Base-by-base conservation (phyloP, 2,329 filamentous ascomycete species). In the Sporothrix curviconia region DNA sequence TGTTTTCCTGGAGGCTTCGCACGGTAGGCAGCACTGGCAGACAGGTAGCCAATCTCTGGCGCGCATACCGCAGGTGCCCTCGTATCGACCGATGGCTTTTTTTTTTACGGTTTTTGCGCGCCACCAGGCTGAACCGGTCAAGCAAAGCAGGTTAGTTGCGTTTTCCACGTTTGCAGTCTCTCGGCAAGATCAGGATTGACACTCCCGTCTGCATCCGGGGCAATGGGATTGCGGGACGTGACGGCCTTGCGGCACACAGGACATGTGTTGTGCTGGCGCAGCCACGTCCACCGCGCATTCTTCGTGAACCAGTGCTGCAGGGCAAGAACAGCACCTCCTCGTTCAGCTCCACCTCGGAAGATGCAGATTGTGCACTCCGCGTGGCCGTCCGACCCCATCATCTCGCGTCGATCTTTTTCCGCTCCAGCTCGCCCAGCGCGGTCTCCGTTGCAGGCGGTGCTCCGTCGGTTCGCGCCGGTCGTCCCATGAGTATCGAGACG, bases 281-380 rank as follows among this genome's bases (percentile, higher is more conserved):
- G 74, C 92, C 92, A 97, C 51, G 88, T 78, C n/a, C 24, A 84
- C 79, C 34, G 94, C 88, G 66, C 92, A 97, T 25, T 82, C 76
- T 58, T 86, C 85, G 67, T 96, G 92, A 96, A 97, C 90, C 90
- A 96, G 68, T 99, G 94, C 59, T 87, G 72, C 94, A 99, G 0
- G 91, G 91, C 52, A 99, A 72, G 46, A 86, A 80, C 0, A 88
- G 82, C 5, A 92, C 89, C 67, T 89, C 84, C 30, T 89, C 84
- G 11, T 84, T 87, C 36, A 88, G 67, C 25, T 82, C 78, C 61
- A 95, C 86, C 28, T 89, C 82, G 56, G 96, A n/a, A 91, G 76
- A 97, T 95, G 72, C 94, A 99, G 59, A 99, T 96, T 36, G 89
- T 92, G 70, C 94, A 99, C 67, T 96, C 92, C 42, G 84, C 86